Base-by-base conservation (phyloP, 2,329 filamentous ascomycete genomes). In the Cephalotrichum gorgonifer region DNA sequence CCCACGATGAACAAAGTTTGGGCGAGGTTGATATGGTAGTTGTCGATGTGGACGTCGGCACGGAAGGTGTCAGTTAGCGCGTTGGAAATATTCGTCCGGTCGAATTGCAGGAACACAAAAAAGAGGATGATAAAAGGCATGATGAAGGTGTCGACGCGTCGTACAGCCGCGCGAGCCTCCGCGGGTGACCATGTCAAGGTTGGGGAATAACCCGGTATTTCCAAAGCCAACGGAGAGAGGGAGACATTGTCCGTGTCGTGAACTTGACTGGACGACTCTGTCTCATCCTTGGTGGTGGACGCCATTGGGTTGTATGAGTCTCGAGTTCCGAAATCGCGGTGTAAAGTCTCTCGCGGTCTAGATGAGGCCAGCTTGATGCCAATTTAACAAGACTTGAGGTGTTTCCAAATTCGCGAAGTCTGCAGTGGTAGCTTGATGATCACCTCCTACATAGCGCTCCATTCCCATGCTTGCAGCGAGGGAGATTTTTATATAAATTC, bases 31-130 rank as follows among this genome's bases (percentile, higher is more conserved):
- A 76, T 69, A 44, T 77, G 67, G 46, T 72, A 65, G 31, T 74
- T 74, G 1, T 64, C 67, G 48, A 78, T 67, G 14, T 64, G 59
- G 6, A 77, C 65, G 50, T 78, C 74, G 3, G 63, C 51, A 14
- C 71, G 65, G 41, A 78, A 67, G 3, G 65, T 71, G 38, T 76
- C 74, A 3, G 74, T 78, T 35, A 78, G 54, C 3, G 74, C 74
- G 30, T 73, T 75, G 49, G 68, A 68, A 48, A 74, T 73, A 51
- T 70, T 72, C 43, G 53, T 62, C 7, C 60, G 58, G 27, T 64
- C 60, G 31, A 64, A 62, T 17, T 64, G 62, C 2, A 64, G 59
- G 38, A 62, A 60, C 30, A 56, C 62, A 30, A 64, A 64, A 26
- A 59, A 61, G 4, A 61, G 53, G 2, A 64, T 53, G 3, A 64